phyloP scores from a whole-genome alignment of 768 basidiomycete genomes.

The Mrakia gelida region DNA sequence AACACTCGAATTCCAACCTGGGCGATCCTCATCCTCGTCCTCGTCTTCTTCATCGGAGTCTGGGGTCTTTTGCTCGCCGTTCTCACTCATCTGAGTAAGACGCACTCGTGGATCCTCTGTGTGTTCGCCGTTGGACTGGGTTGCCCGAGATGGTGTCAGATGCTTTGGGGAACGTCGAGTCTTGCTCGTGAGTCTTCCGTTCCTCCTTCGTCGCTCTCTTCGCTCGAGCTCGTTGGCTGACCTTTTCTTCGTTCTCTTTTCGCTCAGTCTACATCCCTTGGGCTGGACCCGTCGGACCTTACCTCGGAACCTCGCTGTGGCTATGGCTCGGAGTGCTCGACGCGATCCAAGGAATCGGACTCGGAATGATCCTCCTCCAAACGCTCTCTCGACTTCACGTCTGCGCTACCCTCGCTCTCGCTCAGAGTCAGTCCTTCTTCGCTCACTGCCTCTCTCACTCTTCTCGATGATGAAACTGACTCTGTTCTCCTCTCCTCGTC shows the following conservation, averaged over 20 bases:
- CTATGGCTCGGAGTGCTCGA: slow-evolving; percentile 93
- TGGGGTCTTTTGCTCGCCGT: slow-evolving; percentile 72
- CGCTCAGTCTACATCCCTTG: slow-evolving; percentile 30
- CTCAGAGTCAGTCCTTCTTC: slow-evolving; percentile 52
- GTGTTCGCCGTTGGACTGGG: slow-evolving; percentile 94
- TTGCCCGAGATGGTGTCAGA: slow-evolving; percentile 93
- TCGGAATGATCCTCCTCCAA: slow-evolving; percentile 70
- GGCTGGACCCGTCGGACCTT: slow-evolving; percentile 31
- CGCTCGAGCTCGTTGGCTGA: not conserved
- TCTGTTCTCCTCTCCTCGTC: not conserved
- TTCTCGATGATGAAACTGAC: not conserved
- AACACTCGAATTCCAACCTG: slow-evolving; percentile 69
- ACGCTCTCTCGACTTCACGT: slow-evolving; percentile 90
- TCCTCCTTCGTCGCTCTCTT: not conserved
- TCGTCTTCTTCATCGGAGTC: slow-evolving; percentile 78
- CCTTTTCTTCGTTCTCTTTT: not conserved
- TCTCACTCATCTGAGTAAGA: slow-evolving; percentile 81
- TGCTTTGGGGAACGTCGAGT: slow-evolving; percentile 93
- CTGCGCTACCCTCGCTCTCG: slow-evolving; percentile 83
- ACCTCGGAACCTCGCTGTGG: slow-evolving; percentile 72
- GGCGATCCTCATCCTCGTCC: slow-evolving; percentile 73
- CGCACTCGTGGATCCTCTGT: slow-evolving; percentile 90
- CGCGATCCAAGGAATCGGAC: slow-evolving; percentile 87
- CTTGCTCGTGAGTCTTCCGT: slow-evolving; percentile 51
- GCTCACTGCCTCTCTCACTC: not conserved